phyloP scores from a whole-genome alignment of 2,329 filamentous ascomycete genomes.

The Lachnellula hyalina region DNA sequence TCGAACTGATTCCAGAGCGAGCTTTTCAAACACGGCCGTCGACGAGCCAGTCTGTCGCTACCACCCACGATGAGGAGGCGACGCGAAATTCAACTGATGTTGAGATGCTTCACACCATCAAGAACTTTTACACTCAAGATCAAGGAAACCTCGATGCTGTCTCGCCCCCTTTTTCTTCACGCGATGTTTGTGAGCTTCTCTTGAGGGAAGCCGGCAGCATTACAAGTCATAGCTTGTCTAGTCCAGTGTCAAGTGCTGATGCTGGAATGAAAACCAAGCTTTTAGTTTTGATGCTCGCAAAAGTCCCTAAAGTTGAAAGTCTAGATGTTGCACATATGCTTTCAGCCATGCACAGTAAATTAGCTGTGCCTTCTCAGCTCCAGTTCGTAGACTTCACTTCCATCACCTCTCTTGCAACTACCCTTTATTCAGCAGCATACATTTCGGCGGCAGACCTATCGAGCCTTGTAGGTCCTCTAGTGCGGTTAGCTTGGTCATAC shows the following conservation, averaged over 20 bases:
- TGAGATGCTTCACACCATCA: slow-evolving; percentile 57
- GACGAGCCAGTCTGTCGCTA: slow-evolving; percentile 21
- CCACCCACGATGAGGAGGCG: slow-evolving; percentile 26
- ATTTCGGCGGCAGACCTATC: slow-evolving; percentile 50
- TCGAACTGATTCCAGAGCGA: slow-evolving; percentile 60
- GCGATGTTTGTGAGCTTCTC: slow-evolving; percentile 55
- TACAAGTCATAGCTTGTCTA: slow-evolving; percentile 42
- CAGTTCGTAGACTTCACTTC: slow-evolving; percentile 54
- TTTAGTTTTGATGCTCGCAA: slow-evolving; percentile 52
- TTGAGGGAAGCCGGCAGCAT: slow-evolving; percentile 54
- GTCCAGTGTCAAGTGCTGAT: slow-evolving; percentile 39
- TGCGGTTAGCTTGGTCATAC: slow-evolving; percentile 71
- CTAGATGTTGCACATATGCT: slow-evolving; percentile 46
- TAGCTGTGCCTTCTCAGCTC: slow-evolving; percentile 37
- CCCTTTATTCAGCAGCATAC: slow-evolving; percentile 49
- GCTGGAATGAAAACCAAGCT: slow-evolving; percentile 55
- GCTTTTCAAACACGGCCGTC: slow-evolving; percentile 45
- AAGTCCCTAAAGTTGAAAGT: slow-evolving; percentile 40
- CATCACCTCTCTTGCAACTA: slow-evolving; percentile 51
- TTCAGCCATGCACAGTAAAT: slow-evolving; percentile 44
- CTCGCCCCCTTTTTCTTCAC: slow-evolving; percentile 52
- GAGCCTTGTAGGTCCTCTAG: slow-evolving; percentile 61
- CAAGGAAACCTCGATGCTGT: slow-evolving; percentile 64
- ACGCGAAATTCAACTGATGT: slow-evolving; percentile 34
- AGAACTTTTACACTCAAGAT: slow-evolving; percentile 62